Evolutionary conservation across 768 basidiomycete species (phyloP).

Genomic region (Hygrophoropsis aurantiaca): DNA sequence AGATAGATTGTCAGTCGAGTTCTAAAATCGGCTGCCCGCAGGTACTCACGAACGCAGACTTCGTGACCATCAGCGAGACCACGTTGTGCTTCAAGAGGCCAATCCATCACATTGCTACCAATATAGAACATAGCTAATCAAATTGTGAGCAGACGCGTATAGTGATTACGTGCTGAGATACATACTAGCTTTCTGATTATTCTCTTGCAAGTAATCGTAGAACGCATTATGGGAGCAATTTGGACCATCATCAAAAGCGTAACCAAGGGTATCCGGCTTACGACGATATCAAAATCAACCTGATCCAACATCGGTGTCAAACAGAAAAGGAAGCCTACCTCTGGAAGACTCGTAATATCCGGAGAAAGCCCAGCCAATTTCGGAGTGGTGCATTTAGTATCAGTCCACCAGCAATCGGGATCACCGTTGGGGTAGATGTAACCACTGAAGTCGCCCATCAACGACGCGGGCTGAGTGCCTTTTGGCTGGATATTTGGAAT

Average conservation of each 20-base stretch:
- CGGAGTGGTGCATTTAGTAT: slow-evolving; percentile 39
- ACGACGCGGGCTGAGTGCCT: slow-evolving; percentile 7
- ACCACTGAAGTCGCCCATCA: not conserved
- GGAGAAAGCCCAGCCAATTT: slow-evolving; percentile 38
- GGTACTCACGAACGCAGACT: slow-evolving; percentile 12
- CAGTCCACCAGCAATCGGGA: slow-evolving; percentile 39
- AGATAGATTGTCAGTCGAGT: not conserved
- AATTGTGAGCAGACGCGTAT: not conserved
- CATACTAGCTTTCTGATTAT: slow-evolving; percentile 57
- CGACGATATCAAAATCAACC: not conserved
- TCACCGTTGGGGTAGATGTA: not conserved
- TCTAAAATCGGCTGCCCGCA: not conserved
- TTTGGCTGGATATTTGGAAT: slow-evolving; percentile 47
- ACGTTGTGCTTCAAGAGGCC: slow-evolving; percentile 11
- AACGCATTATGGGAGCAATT: slow-evolving; percentile 57
- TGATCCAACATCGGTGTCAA: not conserved
- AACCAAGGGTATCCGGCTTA: slow-evolving; percentile 49
- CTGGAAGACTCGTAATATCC: slow-evolving; percentile 44
- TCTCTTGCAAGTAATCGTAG: slow-evolving; percentile 43
- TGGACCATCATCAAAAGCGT: slow-evolving; percentile 57
- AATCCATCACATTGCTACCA: slow-evolving; percentile 10
- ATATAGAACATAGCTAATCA: slow-evolving; percentile 12
- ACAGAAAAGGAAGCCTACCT: slow-evolving; percentile 30
- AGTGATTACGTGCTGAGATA: slow-evolving; percentile 2
- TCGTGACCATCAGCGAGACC: slow-evolving; percentile 12